Percentiles rank a stretch among this genome's conserved stretches.
Evolutionary conservation across 2,329 filamentous ascomycete species (phyloP).

Genomic region (Clonostachys solani): DNA sequence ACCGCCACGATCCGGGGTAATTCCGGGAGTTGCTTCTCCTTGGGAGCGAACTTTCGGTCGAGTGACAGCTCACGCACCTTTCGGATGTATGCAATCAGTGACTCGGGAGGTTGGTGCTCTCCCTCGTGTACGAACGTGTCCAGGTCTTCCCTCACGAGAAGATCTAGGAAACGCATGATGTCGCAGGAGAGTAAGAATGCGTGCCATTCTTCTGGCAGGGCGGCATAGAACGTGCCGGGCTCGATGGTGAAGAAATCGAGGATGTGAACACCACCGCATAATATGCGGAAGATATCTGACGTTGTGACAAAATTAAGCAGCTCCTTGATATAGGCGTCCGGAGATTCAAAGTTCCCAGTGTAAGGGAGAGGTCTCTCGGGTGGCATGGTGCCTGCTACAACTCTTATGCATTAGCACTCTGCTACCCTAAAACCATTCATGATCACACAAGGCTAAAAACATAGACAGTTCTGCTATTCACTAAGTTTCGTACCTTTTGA

Average conservation of each 20-base stretch:
- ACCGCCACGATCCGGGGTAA: slow-evolving; percentile 71
- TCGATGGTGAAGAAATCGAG: slow-evolving; percentile 90
- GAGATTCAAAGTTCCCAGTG: slow-evolving; percentile 61
- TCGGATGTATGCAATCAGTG: slow-evolving; percentile 67
- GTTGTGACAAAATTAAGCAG: slow-evolving; percentile 73
- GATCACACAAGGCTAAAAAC: no score
- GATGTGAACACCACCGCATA: slow-evolving; percentile 97
- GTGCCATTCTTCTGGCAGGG: slow-evolving; percentile 79
- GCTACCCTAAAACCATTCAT: no score
- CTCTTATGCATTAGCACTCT: no score
- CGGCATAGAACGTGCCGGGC: slow-evolving; percentile 74
- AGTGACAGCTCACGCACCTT: slow-evolving; percentile 68
- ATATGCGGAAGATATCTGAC: slow-evolving; percentile 73
- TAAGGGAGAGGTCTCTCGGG: slow-evolving; percentile 61
- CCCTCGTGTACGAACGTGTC: slow-evolving; percentile 20
- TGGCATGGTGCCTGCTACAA: slow-evolving; percentile 5
- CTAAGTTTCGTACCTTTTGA: no score
- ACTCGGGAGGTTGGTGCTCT: slow-evolving; percentile 37
- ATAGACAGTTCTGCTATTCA: no score
- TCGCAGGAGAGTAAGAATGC: slow-evolving; percentile 68
- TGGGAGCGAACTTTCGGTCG: slow-evolving; percentile 50
- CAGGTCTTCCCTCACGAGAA: slow-evolving; percentile 77
- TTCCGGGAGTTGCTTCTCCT: slow-evolving; percentile 40
- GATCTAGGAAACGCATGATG: slow-evolving; percentile 72
- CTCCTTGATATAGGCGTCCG: slow-evolving; percentile 74